These are phyloP conservation scores for Fusarium succisae DNA, from an alignment of 2,329 filamentous ascomycete species.

Conservation along the genomic window DNA sequence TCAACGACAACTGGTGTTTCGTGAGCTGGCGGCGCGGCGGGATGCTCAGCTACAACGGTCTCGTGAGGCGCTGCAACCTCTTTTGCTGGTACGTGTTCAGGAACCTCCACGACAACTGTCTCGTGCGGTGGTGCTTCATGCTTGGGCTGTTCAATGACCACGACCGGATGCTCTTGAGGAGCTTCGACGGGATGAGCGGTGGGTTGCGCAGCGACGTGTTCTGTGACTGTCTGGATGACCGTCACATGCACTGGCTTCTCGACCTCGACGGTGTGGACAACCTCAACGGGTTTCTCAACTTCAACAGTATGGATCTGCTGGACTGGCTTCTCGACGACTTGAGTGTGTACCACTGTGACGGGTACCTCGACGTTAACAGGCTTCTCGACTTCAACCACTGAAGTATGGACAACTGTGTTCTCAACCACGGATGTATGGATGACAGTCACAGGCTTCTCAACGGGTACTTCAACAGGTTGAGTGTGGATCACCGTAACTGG, in stretches of 20 bases:
- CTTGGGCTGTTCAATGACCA: not conserved
- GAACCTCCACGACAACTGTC: not conserved
- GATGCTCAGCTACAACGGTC: not conserved
- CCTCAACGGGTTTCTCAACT: slow-evolving; percentile 12
- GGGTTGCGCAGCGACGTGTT: not conserved
- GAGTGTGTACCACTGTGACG: slow-evolving; percentile 1
- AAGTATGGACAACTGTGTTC: slow-evolving; percentile 13
- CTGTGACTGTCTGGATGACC: slow-evolving; percentile 7
- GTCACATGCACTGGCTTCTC: slow-evolving; percentile 22
- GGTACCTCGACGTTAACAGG: slow-evolving; percentile 13
- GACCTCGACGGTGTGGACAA: slow-evolving; percentile 13
- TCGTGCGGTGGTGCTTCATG: not conserved
- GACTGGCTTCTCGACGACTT: not conserved
- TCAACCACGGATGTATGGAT: slow-evolving; percentile 20
- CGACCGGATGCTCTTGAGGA: not conserved
- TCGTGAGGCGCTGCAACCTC: not conserved
- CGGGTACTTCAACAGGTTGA: not conserved
- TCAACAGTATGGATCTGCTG: slow-evolving; percentile 10
- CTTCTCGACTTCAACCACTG: slow-evolving; percentile 7
- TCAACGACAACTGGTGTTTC: not conserved
- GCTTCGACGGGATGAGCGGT: not conserved
- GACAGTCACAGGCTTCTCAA: slow-evolving; percentile 10
- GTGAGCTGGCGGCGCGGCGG: not conserved
- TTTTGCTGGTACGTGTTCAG: not conserved
- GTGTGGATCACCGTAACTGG: slow-evolving; percentile 17